Percentiles rank a stretch among this genome's conserved stretches.
Conservation (phyloP, 306 rosid genomes). For the Quercus agrifolia region DNA sequence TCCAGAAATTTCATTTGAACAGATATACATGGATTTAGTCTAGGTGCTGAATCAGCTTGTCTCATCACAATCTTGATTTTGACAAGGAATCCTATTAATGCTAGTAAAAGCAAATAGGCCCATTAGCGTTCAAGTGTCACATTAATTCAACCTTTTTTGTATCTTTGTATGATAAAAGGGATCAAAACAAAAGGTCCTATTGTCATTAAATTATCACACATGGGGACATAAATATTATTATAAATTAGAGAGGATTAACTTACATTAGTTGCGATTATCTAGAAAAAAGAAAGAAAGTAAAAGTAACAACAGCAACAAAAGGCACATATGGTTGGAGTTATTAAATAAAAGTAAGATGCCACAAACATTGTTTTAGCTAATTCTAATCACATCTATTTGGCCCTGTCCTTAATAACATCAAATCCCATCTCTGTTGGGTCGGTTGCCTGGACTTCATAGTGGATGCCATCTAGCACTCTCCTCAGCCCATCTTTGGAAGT, state of each 20-base stretch:
- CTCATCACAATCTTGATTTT: background rate
- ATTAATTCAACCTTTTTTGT: background rate
- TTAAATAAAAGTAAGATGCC: conserved; percentile 24
- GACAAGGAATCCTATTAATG: background rate
- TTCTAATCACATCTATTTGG: conserved; percentile 32
- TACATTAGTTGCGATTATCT: conserved; percentile 31
- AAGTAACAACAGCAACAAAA: background rate
- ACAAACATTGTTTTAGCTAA: conserved; percentile 17
- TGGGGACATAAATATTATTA: conserved; percentile 20
- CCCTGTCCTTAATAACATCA: conserved; percentile 67
- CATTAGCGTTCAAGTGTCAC: background rate
- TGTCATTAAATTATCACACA: conserved; percentile 32
- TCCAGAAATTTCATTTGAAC: no score
- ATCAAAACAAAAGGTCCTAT: conserved; percentile 5
- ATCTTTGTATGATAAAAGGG: background rate
- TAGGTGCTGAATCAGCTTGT: background rate
- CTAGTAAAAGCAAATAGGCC: background rate
- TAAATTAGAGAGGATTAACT: conserved; percentile 33
- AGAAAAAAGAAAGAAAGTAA: conserved; percentile 2
- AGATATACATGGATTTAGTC: no score
- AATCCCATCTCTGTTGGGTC: conserved; percentile 98
- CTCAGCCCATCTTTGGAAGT: conserved; percentile 95
- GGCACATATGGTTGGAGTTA: conserved; percentile 32
- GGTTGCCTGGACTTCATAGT: conserved; percentile 91
- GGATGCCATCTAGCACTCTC: conserved; percentile 85